A percentile compares a stretch with the other conserved stretches of the same genome.
These are phyloP conservation scores for Naganishia antarctica DNA, from an alignment of 768 basidiomycete genomes.

Conservation along the genomic window DNA sequence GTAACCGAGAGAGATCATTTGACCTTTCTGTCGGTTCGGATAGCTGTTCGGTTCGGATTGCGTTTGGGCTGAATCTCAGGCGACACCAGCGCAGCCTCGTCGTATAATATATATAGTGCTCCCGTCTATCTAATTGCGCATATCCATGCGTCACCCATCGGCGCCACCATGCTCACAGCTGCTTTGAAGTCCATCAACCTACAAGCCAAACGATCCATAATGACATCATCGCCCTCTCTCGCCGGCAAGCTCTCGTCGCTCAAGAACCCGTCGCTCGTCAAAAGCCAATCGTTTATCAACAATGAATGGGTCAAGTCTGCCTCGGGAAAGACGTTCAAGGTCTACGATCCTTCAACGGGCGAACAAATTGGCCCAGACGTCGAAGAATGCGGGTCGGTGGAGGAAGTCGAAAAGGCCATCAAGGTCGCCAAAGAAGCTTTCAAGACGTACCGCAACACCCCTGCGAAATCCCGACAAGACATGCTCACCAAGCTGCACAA, in stretches of 20 bases:
- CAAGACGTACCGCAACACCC: conserved; percentile 77
- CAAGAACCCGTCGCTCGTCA: conserved; percentile 26
- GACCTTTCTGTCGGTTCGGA: too few species aligned
- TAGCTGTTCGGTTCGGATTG: too few species aligned
- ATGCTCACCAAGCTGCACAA: conserved; percentile 70
- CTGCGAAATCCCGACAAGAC: conserved; percentile 81
- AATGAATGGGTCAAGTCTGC: conserved; percentile 25
- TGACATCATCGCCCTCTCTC: not conserved
- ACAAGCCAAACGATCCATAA: conserved; percentile 4
- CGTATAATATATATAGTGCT: not conserved
- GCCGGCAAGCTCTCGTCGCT: conserved; percentile 16
- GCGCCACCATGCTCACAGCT: conserved; percentile 7
- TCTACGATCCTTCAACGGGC: conserved; percentile 68
- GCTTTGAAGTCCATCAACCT: conserved; percentile 1
- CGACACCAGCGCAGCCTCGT: not conserved
- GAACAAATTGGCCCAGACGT: conserved; percentile 70
- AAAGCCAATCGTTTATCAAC: conserved; percentile 26
- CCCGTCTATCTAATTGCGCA: not conserved
- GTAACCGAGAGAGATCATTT: too few species aligned
- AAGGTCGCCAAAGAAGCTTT: conserved; percentile 74
- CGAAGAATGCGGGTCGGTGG: conserved; percentile 74
- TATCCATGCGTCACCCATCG: not conserved
- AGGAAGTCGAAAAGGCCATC: conserved; percentile 79
- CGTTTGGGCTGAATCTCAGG: too few species aligned
- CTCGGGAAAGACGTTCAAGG: conserved; percentile 28